Percentiles rank a stretch among this genome's conserved stretches.
Conservation (phyloP, 768 basidiomycete genomes). For the Dioszegia hungarica region DNA sequence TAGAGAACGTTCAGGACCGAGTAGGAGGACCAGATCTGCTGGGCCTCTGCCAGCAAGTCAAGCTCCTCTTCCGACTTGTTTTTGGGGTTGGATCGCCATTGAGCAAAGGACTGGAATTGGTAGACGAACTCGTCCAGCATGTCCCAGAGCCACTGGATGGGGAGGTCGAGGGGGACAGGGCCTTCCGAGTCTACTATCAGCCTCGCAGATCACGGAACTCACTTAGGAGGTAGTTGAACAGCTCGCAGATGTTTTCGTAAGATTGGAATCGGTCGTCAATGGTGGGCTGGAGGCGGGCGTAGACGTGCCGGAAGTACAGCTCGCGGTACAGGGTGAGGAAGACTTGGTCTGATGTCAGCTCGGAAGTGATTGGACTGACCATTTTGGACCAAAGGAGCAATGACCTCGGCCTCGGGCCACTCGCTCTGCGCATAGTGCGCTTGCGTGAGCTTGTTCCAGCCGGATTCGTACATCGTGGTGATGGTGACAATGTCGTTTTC, state of each 20-base stretch:
- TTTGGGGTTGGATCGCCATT: slow-evolving; percentile 75
- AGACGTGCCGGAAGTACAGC: slow-evolving; percentile 63
- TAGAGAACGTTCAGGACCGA: slow-evolving; percentile 97
- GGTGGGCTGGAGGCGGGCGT: slow-evolving; percentile 89
- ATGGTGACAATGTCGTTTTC: slow-evolving; percentile 89
- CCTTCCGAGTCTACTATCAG: slow-evolving; percentile 75
- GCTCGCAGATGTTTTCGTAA: slow-evolving; percentile 82
- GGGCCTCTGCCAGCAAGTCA: slow-evolving; percentile 57
- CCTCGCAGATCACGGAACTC: slow-evolving; percentile 38
- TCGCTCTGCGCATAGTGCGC: slow-evolving; percentile 90
- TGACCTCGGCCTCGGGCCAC: slow-evolving; percentile 96
- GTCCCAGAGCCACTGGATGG: slow-evolving; percentile 89
- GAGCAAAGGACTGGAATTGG: slow-evolving; percentile 93
- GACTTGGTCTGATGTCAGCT: slow-evolving; percentile 63
- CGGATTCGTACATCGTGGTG: slow-evolving; percentile 87
- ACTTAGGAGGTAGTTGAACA: slow-evolving; percentile 97
- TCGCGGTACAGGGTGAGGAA: slow-evolving; percentile 89
- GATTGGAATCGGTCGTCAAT: slow-evolving; percentile 97
- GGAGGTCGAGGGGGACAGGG: slow-evolving; percentile 86
- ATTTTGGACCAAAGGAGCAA: slow-evolving; percentile 89
- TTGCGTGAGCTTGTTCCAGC: slow-evolving; percentile 95
- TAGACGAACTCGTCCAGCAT: slow-evolving; percentile 62
- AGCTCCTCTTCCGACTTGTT: slow-evolving; percentile 83
- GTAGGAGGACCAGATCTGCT: slow-evolving; percentile 92
- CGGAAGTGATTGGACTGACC: slow-evolving; percentile 53